Evolutionary conservation across 2,329 filamentous ascomycete species (phyloP), one percentile per base, ranked within the genome.

Genomic region (Emmonsia crescens): DNA sequence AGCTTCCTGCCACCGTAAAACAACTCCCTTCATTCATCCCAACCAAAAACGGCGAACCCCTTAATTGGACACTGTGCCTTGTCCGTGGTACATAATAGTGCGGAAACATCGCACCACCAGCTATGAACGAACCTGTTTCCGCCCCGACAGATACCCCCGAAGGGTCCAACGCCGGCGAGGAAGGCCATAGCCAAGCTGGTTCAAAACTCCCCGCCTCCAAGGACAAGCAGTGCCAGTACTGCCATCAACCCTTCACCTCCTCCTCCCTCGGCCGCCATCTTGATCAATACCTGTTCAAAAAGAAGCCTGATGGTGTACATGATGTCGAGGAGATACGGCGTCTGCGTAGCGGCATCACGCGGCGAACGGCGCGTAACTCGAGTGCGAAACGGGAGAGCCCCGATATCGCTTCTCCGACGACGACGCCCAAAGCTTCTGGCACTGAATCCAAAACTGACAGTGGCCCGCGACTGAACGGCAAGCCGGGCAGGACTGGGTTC

Each of bases 191-290:
- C 52, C 60, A 61, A 60, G 27, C 21, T 67, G 68, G 49, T 61
- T 66, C 4, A 61, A 76, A 75, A 66, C 73, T 74, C 61, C 74
- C 77, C 60, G 82, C 88, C 19, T 75, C 82, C 63, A 97, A 97
- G 76, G 92, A 97, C 78, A 91, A 89, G 72, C 86, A 81, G 66
- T 96, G 93, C 73, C 89, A 87, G 42, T 97, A 90, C 77, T 97
- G 93, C 74, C 82, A 85, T 55, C 91, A 96, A 74, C 82, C 88
- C 6, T 97, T 96, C 72, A 96, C 93, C 19, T 96, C 92, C 1
- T 96, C 91, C 19, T 96, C 91, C 2, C 84, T 97, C 60, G 93
- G 93, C 57, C 88, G 93, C 54, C 93, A 97, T 76, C 86, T 96
- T 67, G 93, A 97, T 73, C 84, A 96, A 46, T 96, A 95, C 74